Base-by-base conservation (phyloP, 2,329 filamentous ascomycete genomes). In the Neofusicoccum sp. region DNA sequence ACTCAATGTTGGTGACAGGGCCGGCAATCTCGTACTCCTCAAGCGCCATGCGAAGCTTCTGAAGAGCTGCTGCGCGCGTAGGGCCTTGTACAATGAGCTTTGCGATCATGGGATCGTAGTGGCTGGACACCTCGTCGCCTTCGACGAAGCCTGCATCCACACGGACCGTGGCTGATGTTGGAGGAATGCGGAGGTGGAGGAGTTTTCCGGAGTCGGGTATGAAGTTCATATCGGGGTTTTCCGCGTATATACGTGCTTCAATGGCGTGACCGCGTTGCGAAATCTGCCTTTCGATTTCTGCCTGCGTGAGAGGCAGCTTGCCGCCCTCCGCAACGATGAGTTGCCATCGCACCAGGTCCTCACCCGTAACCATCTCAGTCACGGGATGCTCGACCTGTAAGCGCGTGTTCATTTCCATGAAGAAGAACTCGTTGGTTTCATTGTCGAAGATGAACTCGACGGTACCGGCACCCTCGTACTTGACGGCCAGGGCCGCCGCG, bases 51-150 rank as follows among this genome's bases (percentile, higher is more conserved):
- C 88, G 87, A 64, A 99, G 83, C 76, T 92, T 96, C 64, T 91
- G 88, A 56, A 99, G 89, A 3, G 93, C 92, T 31, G 90, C 89
- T 73, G 90, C 85, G 64, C 95, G 85, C 63, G 89, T 89, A 14
- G 87, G 85, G 0, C 91, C 95, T 64, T 91, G 87, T 5, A 98
- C 92, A 69, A 99, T 99, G 59, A 99, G 85, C 79, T 99, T 99
- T 48, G 95, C 92, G 68, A 99, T 97, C 95, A 99, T 99, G 33
- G 95, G 95, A 70, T 99, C 95, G 76, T 99, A 99, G 61, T 95
- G 91, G 64, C 94, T 92, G 0, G 93, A 96, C 2, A 99, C 91
- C 66, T 92, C 92, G 74, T 97, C 94, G 31, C 95, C 95, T 68
- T 93, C 85, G 33, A 93, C 86, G 74, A 98, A 98, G 1, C 95